These are phyloP conservation scores for Agarophyton chilense DNA, from an alignment of 23 red algal species.

Conservation along the genomic window DNA sequence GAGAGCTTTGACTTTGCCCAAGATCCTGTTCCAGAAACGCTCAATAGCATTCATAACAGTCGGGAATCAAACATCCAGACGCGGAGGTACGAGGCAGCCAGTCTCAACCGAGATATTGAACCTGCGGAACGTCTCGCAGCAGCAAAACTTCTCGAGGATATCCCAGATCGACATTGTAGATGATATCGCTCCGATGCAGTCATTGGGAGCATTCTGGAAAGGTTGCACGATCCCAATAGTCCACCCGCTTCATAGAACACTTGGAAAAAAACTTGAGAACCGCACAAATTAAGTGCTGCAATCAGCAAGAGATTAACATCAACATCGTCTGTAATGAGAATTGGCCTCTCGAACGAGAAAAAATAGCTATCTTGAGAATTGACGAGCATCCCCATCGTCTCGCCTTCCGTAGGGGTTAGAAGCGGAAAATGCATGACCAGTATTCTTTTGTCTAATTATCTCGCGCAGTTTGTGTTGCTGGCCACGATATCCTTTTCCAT, in stretches of 20 bases:
- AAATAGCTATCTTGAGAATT: constrained; percentile 58
- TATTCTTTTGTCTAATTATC: constrained; percentile 45
- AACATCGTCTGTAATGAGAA: constrained; percentile 11
- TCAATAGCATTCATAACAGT: neutral
- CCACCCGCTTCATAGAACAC: neutral
- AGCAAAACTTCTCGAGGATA: constrained; percentile 10
- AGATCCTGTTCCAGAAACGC: neutral
- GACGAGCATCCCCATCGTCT: constrained; percentile 41
- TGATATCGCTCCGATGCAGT: neutral
- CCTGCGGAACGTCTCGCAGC: neutral
- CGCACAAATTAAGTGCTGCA: neutral
- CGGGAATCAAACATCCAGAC: neutral
- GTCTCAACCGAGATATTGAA: constrained; percentile 27
- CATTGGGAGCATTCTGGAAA: neutral
- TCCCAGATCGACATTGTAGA: constrained; percentile 13
- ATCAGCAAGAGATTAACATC: neutral
- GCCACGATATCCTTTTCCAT: constrained; percentile 67
- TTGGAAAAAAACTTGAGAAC: neutral
- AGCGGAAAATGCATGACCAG: constrained; percentile 87
- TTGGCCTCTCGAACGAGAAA: too few relatives aligned
- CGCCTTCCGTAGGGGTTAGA: constrained; percentile 89
- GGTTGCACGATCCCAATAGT: neutral
- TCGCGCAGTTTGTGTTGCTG: constrained; percentile 62
- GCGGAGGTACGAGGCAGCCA: neutral
- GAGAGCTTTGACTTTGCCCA: neutral